These are phyloP conservation scores for Populus hybrid DNA, from an alignment of 441 rosid species.

Conservation along the genomic window DNA sequence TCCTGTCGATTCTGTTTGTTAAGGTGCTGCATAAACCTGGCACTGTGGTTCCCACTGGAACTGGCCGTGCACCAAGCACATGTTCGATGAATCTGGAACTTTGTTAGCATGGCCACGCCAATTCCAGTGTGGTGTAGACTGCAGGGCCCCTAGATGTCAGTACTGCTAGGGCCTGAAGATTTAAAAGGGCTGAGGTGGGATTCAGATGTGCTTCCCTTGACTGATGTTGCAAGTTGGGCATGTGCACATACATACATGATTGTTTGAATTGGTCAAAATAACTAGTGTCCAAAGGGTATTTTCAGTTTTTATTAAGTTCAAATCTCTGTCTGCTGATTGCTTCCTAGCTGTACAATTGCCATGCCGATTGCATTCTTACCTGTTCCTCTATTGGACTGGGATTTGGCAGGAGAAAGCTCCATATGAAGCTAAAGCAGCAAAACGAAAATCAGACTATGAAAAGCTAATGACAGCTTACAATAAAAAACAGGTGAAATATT, in stretches of 20 bases:
- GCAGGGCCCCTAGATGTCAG: neutral
- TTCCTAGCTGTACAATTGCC: constrained; percentile 3
- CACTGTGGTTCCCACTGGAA: neutral
- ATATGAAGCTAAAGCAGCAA: constrained; percentile 72
- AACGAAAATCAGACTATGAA: constrained; percentile 78
- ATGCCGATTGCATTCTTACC: neutral
- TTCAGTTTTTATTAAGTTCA: neutral
- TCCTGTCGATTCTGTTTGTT: constrained; percentile 8
- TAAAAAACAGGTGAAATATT: constrained; percentile 56
- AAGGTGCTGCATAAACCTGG: constrained; percentile 17
- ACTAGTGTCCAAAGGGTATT: neutral
- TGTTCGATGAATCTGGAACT: neutral
- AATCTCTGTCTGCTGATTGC: constrained; percentile 1
- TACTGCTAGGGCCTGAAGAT: neutral
- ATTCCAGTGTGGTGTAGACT: neutral
- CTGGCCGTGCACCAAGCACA: neutral
- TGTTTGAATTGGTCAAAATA: neutral
- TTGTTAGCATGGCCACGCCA: neutral
- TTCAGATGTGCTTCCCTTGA: neutral
- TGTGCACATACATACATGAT: neutral
- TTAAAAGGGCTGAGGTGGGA: neutral
- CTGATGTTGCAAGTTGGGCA: neutral
- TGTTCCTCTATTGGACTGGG: neutral
- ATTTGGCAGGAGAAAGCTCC: constrained; percentile 80
- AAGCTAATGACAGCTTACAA: constrained; percentile 78